These are phyloP conservation scores for Aspergillus puulaauensis DNA, from an alignment of 2,329 filamentous ascomycete species.

Conservation along the genomic window DNA sequence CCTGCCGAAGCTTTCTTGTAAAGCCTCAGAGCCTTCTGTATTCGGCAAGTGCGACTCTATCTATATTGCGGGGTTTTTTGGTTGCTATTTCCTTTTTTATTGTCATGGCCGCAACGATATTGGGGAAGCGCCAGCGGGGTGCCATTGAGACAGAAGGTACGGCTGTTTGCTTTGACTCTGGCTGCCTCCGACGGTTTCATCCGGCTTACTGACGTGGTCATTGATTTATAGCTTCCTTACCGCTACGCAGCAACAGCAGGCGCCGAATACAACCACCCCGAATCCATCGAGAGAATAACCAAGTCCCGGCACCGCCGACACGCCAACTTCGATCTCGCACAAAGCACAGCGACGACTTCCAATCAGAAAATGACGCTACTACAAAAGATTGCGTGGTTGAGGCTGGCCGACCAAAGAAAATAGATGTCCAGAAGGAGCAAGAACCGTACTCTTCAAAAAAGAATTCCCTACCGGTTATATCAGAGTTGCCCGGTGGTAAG, in stretches of 20 bases:
- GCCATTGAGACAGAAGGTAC: slow-evolving; percentile 42
- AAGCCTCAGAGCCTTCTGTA: neutral
- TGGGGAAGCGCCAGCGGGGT: slow-evolving; percentile 47
- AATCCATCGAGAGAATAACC: slow-evolving; percentile 36
- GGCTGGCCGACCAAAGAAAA: slow-evolving; percentile 49
- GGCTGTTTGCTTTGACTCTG: slow-evolving; percentile 14
- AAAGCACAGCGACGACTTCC: slow-evolving; percentile 23
- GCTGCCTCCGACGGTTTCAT: slow-evolving; percentile 4
- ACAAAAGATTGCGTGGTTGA: slow-evolving; percentile 25
- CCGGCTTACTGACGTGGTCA: neutral
- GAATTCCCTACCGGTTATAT: slow-evolving; percentile 44
- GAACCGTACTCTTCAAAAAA: slow-evolving; percentile 48
- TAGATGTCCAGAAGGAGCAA: slow-evolving; percentile 41
- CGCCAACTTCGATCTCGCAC: slow-evolving; percentile 39
- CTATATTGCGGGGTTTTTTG: neutral
- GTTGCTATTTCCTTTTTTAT: slow-evolving; percentile 22
- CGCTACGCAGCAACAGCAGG: slow-evolving; percentile 45
- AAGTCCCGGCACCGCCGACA: slow-evolving; percentile 22
- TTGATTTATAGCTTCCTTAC: slow-evolving; percentile 23
- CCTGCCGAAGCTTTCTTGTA: neutral
- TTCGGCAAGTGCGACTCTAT: slow-evolving; percentile 2
- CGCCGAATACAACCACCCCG: slow-evolving; percentile 47
- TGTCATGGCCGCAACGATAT: slow-evolving; percentile 40
- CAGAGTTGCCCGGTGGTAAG: slow-evolving; percentile 40
- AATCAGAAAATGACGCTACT: slow-evolving; percentile 29